Evolutionary conservation across 352 stramenopile genomes (phyloP).

Genomic region (Globisporangium alternatum): DNA sequence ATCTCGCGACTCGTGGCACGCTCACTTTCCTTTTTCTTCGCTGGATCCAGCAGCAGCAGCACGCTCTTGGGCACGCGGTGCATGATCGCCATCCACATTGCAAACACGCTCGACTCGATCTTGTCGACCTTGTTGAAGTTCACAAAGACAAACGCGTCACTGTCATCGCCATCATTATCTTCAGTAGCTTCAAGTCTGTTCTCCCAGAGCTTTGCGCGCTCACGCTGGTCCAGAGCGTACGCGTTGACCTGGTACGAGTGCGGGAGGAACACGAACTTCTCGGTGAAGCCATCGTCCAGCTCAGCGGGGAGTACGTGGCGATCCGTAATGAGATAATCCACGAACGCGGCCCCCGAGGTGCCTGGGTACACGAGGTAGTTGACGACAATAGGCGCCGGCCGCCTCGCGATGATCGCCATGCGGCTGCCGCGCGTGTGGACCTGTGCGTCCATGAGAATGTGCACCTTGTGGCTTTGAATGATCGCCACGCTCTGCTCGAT

Average conservation of each 20-base stretch:
- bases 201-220: constrained; percentile 26
- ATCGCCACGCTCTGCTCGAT: constrained; percentile 34
- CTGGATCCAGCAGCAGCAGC: constrained; percentile 56
- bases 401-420: constrained; percentile 44
- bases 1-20: constrained; percentile 28
- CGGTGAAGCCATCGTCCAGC: constrained; percentile 41
- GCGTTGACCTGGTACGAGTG: constrained; percentile 83
- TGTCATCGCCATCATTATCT: neutral
- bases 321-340: constrained; percentile 79
- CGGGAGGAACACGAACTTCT: constrained; percentile 75
- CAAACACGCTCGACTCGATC: constrained; percentile 61
- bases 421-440: constrained; percentile 61
- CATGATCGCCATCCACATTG: constrained; percentile 72
- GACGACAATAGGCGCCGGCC: constrained; percentile 62
- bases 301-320: constrained; percentile 44
- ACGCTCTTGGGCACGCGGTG: constrained; percentile 47
- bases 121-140: constrained; percentile 92
- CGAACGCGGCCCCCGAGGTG: constrained; percentile 65
- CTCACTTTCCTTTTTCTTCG: neutral
- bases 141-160: constrained; percentile 49
- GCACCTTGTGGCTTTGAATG: constrained; percentile 33
- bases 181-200: neutral
- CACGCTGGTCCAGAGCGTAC: constrained; percentile 27
- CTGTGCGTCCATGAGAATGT: constrained; percentile 84
- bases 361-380: constrained; percentile 86